Base-by-base conservation (phyloP, 2,329 filamentous ascomycete genomes). In the Colletotrichum zoysiae region DNA sequence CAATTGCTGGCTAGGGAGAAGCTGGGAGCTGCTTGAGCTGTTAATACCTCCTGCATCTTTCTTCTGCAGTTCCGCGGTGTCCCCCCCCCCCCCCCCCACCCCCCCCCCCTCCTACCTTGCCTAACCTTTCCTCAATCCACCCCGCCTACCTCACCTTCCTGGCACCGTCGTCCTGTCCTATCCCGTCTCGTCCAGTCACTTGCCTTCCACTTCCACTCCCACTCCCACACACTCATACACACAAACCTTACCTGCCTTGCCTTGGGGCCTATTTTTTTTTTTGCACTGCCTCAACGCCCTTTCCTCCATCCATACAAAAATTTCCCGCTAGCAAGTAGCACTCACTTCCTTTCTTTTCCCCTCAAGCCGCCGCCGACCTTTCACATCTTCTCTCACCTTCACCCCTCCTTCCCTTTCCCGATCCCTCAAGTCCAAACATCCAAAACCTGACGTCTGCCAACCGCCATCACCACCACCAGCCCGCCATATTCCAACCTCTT, bases 261-360 rank as follows among this genome's bases (percentile, higher is more conserved):
- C 65, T 71, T 63, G 65, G 44, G 55, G 40, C 65, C 59, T 55
- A 56, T 69, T 69, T 71, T 71, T 46, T 46, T 46, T 70, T 67
- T 71, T 71, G 69, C 69, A 71, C 69, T 71, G 69, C 69, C 69
- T 71, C 65, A 71, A 71, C 69, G 69, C 69, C 69, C 65, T 71
- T 60, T 69, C 59, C 65, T 33, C 58, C 59, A 46, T 53, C 65
- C 69, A 63, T 69, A 60, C 68, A 59, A 58, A 71, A 63, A 71
- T 58, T 69, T 46, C 58, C 69, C 69, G 69, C 69, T 71, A 71
- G 51, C 51, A 35, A 53, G 50, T 16, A 53, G 50, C 50, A 30
- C 50, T 35, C 23, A 64, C 58, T 71, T 71, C 65, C 69, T 68
- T 71, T 72, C 70, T 70, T 55, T 46, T 63, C 48, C 59, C 53